These are phyloP conservation scores for Diaporthe vexans DNA, from an alignment of 2,329 filamentous ascomycete genomes.

Conservation along the genomic window DNA sequence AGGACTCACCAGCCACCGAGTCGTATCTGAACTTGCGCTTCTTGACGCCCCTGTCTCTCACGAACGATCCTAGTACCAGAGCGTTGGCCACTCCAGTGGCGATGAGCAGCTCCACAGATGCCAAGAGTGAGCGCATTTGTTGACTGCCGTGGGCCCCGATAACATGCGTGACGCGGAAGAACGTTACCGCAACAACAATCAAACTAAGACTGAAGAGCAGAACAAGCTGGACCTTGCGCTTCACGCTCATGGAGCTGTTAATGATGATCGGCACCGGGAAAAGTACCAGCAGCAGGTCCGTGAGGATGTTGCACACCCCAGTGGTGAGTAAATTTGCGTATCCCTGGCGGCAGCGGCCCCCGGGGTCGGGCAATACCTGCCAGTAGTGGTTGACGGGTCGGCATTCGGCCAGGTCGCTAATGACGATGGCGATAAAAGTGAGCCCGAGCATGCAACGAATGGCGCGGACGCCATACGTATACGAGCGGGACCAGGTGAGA, in stretches of 20 bases:
- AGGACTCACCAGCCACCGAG: slow-evolving; percentile 58
- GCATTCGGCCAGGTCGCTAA: slow-evolving; percentile 88
- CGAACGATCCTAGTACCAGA: slow-evolving; percentile 91
- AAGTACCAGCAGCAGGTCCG: slow-evolving; percentile 86
- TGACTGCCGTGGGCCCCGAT: slow-evolving; percentile 80
- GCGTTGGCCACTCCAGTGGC: slow-evolving; percentile 90
- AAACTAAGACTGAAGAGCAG: slow-evolving; percentile 88
- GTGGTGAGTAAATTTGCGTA: slow-evolving; percentile 91
- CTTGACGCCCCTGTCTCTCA: slow-evolving; percentile 91
- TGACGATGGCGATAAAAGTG: slow-evolving; percentile 86
- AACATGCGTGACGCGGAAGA: slow-evolving; percentile 85
- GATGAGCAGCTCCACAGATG: slow-evolving; percentile 90
- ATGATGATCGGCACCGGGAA: slow-evolving; percentile 94
- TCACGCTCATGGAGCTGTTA: slow-evolving; percentile 79
- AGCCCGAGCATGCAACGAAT: slow-evolving; percentile 81
- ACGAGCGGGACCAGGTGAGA: slow-evolving; percentile 83
- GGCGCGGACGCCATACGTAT: slow-evolving; percentile 77
- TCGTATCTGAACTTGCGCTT: slow-evolving; percentile 84
- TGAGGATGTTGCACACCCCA: slow-evolving; percentile 89
- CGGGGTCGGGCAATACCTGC: slow-evolving; percentile 89
- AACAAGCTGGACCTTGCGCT: slow-evolving; percentile 84
- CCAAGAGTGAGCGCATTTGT: slow-evolving; percentile 88
- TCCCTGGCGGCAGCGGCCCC: slow-evolving; percentile 86
- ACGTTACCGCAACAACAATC: slow-evolving; percentile 82
- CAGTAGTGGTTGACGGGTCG: slow-evolving; percentile 81